Conservation (phyloP, 1,284 basidiomycete species). For the Pseudozyma hubeiensis region DNA sequence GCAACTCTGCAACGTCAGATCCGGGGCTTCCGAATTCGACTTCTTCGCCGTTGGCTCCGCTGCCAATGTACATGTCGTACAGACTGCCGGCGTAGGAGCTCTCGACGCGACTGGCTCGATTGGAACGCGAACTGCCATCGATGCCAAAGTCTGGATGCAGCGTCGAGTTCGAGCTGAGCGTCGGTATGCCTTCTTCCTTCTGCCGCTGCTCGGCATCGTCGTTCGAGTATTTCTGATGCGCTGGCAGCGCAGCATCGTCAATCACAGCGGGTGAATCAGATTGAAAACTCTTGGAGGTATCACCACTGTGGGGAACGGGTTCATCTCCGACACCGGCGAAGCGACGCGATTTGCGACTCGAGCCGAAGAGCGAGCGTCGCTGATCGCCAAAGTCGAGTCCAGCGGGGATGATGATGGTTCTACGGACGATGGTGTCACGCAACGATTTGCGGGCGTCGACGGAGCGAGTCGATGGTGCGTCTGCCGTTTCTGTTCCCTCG, state of each 20-base stretch:
- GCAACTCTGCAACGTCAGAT: slow-evolving; percentile 4
- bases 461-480: neutral
- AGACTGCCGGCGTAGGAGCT: slow-evolving; percentile 58
- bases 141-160: slow-evolving; percentile 17
- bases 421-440: slow-evolving; percentile 58
- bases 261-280: neutral
- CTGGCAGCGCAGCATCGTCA: slow-evolving; percentile 4
- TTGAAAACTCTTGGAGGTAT: neutral
- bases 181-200: slow-evolving; percentile 8
- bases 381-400: slow-evolving; percentile 32
- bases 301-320: slow-evolving; percentile 23
- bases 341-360: slow-evolving; percentile 48
- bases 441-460: slow-evolving; percentile 43
- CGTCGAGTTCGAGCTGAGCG: slow-evolving; percentile 17
- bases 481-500: neutral
- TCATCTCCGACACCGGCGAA: slow-evolving; percentile 28
- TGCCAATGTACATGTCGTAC: slow-evolving; percentile 56
- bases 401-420: slow-evolving; percentile 62
- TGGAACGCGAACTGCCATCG: neutral
- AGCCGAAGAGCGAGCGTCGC: slow-evolving; percentile 36
- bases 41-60: slow-evolving; percentile 5
- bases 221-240: neutral
- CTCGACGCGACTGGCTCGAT: slow-evolving; percentile 22
- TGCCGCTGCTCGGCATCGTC: neutral
- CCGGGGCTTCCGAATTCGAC: slow-evolving; percentile 20